Evolutionary conservation across 345 rosid species (phyloP).

Genomic region (Firmiana major): DNA sequence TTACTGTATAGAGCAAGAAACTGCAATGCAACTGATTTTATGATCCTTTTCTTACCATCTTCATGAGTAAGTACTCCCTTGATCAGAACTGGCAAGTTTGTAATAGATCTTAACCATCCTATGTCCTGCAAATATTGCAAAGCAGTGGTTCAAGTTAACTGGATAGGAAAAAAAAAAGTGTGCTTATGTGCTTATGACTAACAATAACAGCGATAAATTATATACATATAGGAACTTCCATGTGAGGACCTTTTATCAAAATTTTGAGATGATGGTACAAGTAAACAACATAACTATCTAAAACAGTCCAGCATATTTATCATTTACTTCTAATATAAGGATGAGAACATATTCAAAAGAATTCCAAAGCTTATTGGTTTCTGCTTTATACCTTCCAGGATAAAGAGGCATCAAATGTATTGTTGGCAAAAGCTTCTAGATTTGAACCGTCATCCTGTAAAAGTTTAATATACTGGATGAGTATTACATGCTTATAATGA

Average conservation of each 20-base stretch:
- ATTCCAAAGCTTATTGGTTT: not conserved
- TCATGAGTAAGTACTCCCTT: constrained; percentile 78
- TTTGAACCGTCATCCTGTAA: constrained; percentile 60
- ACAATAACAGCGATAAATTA: not conserved
- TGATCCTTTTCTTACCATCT: constrained; percentile 55
- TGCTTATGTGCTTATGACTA: not conserved
- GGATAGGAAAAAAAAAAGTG: not conserved
- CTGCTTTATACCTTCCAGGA: constrained; percentile 58
- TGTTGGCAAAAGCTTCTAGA: constrained; percentile 43
- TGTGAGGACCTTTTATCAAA: not conserved
- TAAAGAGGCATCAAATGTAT: constrained; percentile 57
- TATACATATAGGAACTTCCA: not conserved
- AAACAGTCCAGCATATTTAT: not conserved
- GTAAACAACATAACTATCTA: not conserved
- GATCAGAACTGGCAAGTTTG: constrained; percentile 67
- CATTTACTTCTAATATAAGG: not conserved
- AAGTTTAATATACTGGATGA: constrained; percentile 6
- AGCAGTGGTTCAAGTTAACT: not conserved
- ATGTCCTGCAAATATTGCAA: constrained; percentile 54
- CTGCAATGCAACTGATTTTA: not conserved
- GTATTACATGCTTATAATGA: not conserved
- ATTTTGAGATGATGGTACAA: not conserved
- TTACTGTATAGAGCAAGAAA: not conserved
- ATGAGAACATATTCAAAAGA: not conserved
- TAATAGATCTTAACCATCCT: constrained; percentile 71